These are phyloP conservation scores for Madurella mycetomatis DNA, from an alignment of 2,329 filamentous ascomycete species.

Conservation along the genomic window DNA sequence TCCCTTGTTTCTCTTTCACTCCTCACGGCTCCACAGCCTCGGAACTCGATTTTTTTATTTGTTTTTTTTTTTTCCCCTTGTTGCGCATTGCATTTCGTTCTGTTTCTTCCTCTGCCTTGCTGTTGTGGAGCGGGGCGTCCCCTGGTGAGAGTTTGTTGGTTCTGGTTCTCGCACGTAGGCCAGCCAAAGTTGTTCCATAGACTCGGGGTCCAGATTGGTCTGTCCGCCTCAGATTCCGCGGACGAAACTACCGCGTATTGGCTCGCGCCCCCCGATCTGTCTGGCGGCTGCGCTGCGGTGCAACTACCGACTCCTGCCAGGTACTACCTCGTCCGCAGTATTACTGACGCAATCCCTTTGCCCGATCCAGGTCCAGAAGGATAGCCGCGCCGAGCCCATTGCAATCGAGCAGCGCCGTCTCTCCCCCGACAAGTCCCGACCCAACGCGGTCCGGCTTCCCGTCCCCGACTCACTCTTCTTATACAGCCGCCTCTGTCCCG, in stretches of 20 bases:
- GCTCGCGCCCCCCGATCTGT: neutral
- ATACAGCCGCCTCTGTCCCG: conserved; percentile 31
- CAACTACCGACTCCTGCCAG: conserved; percentile 26
- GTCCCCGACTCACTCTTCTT: neutral
- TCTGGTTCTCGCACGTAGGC: neutral
- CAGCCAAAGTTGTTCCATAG: neutral
- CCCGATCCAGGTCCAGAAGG: conserved; percentile 42
- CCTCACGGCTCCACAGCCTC: neutral
- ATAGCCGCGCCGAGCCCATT: conserved; percentile 48
- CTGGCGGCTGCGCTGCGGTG: conserved; percentile 27
- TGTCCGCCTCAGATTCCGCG: conserved; percentile 3
- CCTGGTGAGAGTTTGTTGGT: neutral
- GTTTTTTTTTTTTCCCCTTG: neutral
- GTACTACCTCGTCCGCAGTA: conserved; percentile 31
- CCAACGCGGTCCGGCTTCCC: conserved; percentile 35
- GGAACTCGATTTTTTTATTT: too few relatives aligned
- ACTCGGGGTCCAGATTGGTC: conserved; percentile 8
- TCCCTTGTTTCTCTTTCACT: neutral
- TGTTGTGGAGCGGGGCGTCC: neutral
- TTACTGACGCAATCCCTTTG: conserved; percentile 29
- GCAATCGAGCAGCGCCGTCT: conserved; percentile 40
- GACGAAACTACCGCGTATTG: conserved; percentile 7
- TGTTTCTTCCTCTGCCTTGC: neutral
- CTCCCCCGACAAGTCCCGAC: conserved; percentile 41
- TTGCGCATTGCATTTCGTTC: neutral